Evolutionary conservation across 306 rosid species (phyloP).

Genomic region (Canavalia gladiata): DNA sequence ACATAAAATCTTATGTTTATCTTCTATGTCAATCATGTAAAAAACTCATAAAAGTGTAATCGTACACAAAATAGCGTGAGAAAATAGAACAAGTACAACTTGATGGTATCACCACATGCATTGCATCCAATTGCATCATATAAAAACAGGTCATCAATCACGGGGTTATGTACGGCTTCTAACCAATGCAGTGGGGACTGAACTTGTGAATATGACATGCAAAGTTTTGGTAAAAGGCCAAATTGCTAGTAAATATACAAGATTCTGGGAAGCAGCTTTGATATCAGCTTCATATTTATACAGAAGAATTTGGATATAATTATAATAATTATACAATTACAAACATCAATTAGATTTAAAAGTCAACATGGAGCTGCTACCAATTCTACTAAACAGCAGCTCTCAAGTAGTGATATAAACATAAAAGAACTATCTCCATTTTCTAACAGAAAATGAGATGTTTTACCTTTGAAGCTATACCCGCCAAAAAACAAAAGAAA

Average conservation of each 20-base stretch:
- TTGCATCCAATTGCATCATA: slow-evolving; percentile 26
- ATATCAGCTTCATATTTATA: slow-evolving; percentile 64
- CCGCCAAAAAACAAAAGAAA: slow-evolving; percentile 32
- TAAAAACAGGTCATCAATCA: slow-evolving; percentile 43
- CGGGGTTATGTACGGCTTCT: neutral
- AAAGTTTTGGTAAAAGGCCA: neutral
- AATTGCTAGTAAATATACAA: slow-evolving; percentile 45
- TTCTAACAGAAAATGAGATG: slow-evolving; percentile 51
- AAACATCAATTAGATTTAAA: slow-evolving; percentile 55
- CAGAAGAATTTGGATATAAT: slow-evolving; percentile 56
- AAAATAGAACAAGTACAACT: slow-evolving; percentile 14
- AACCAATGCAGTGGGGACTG: slow-evolving; percentile 30
- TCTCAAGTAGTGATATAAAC: slow-evolving; percentile 52
- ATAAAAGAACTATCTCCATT: slow-evolving; percentile 52
- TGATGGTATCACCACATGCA: slow-evolving; percentile 30
- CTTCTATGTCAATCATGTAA: neutral
- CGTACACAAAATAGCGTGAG: neutral
- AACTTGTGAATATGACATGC: slow-evolving; percentile 1
- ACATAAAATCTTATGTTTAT: neutral
- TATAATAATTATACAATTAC: slow-evolving; percentile 57
- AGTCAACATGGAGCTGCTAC: slow-evolving; percentile 54
- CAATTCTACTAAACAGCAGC: slow-evolving; percentile 51
- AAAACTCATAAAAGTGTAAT: neutral
- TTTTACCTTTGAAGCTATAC: slow-evolving; percentile 49
- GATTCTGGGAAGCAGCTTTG: slow-evolving; percentile 47